phyloP scores from a whole-genome alignment of 257 asterid genomes.

The Fraxinus americana region DNA sequence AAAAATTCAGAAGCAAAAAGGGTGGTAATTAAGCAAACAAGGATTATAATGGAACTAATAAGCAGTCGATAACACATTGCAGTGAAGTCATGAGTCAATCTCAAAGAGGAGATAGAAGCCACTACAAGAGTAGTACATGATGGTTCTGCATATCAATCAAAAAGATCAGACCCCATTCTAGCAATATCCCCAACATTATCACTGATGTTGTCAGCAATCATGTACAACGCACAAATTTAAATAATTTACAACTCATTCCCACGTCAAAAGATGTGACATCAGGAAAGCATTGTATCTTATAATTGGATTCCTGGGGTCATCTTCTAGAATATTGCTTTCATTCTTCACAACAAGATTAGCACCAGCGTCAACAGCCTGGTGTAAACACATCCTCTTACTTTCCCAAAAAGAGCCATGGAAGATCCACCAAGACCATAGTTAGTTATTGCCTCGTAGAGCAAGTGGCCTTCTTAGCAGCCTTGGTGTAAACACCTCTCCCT shows the following conservation, averaged over 20 bases:
- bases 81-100: constrained; percentile 28
- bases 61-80: constrained; percentile 29
- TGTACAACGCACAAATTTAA: constrained; percentile 8
- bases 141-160: constrained; percentile 53
- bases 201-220: constrained; percentile 28
- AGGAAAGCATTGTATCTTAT: constrained; percentile 26
- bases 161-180: constrained; percentile 56
- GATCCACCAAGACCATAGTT: constrained; percentile 95
- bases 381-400: constrained; percentile 94
- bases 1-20: constrained; percentile 46
- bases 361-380: constrained; percentile 72
- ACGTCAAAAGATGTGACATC: not conserved
- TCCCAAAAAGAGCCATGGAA: constrained; percentile 89
- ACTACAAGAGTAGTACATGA: constrained; percentile 56
- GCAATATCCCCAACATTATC: constrained; percentile 34
- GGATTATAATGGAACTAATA: constrained; percentile 28
- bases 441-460: constrained; percentile 64
- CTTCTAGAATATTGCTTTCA: constrained; percentile 57
- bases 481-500: no score
- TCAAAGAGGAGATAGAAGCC: constrained; percentile 54
- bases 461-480: constrained; percentile 66
- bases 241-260: not conserved
- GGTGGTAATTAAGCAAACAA: constrained; percentile 29
- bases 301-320: constrained; percentile 57
- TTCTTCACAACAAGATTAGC: no score